phyloP scores from a whole-genome alignment of 2,329 filamentous ascomycete species.

The Moelleriella libera region DNA sequence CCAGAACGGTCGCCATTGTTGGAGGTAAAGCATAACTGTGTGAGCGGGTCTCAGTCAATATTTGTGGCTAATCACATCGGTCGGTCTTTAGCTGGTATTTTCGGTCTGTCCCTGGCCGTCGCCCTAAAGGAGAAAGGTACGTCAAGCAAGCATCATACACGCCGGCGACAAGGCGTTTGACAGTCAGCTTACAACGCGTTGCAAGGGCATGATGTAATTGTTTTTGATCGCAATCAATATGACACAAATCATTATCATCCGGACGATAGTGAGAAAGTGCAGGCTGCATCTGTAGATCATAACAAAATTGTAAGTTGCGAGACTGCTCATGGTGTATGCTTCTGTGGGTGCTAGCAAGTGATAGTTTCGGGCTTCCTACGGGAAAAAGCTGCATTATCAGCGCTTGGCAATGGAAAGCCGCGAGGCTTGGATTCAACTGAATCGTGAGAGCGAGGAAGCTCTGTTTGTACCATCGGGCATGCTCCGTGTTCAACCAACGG shows the following conservation, averaged over 20 bases:
- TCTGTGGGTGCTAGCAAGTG: not conserved
- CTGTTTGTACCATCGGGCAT: conserved; percentile 11
- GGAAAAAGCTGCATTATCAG: conserved; percentile 11
- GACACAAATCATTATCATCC: conserved; percentile 10
- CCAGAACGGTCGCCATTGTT: conserved; percentile 5
- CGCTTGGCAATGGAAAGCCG: conserved; percentile 11
- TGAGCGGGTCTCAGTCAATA: conserved; percentile 4
- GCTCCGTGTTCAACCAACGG: conserved; percentile 12
- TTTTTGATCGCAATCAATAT: conserved; percentile 10
- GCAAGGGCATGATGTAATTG: conserved; percentile 6
- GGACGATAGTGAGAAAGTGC: conserved; percentile 4
- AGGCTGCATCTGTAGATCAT: conserved; percentile 12
- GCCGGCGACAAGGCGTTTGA: not conserved
- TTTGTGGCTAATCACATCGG: not conserved
- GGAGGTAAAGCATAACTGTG: not conserved
- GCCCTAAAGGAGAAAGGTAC: conserved; percentile 9
- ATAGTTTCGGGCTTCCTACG: conserved; percentile 12
- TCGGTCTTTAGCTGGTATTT: conserved; percentile 9
- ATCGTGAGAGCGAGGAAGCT: conserved; percentile 3
- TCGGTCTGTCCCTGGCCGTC: conserved; percentile 11
- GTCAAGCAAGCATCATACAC: not conserved
- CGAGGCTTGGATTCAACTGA: conserved; percentile 9
- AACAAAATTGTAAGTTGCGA: conserved; percentile 10
- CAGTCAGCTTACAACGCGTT: not conserved
- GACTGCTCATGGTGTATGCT: not conserved